These are phyloP conservation scores for Cyamopsis tetragonoloba DNA, from an alignment of 306 rosid species.

Conservation along the genomic window DNA sequence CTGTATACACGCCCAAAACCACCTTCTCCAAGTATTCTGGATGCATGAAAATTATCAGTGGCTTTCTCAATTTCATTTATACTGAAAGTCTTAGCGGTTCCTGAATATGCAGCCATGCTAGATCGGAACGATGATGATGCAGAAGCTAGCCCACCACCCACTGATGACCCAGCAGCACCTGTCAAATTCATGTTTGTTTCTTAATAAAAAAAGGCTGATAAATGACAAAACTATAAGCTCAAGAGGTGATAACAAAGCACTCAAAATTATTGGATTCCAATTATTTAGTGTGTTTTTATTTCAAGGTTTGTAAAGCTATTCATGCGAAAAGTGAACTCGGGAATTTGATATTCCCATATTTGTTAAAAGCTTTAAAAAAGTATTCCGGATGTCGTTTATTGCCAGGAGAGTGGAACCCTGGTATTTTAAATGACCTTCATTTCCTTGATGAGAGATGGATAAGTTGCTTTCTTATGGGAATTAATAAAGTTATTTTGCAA, in stretches of 20 bases:
- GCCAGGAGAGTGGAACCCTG: too few species aligned
- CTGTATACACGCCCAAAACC: constrained; percentile 94
- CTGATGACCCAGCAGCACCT: constrained; percentile 61
- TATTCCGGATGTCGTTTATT: too few species aligned
- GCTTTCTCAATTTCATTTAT: constrained; percentile 69
- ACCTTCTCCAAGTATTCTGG: constrained; percentile 89
- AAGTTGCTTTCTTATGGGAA: too few species aligned
- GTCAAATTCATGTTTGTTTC: constrained; percentile 26
- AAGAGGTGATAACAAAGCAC: not conserved
- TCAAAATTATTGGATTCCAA: constrained; percentile 10
- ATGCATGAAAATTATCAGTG: constrained; percentile 58
- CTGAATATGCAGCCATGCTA: constrained; percentile 73
- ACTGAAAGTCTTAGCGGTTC: constrained; percentile 87
- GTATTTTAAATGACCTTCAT: too few species aligned
- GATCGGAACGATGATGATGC: constrained; percentile 77
- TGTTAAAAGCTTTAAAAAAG: too few species aligned
- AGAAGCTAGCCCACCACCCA: constrained; percentile 57
- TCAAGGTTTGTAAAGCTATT: too few species aligned
- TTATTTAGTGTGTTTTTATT: too few species aligned
- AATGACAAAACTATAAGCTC: constrained; percentile 1
- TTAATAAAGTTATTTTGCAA: too few species aligned
- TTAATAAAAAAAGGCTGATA: not conserved
- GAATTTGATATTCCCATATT: too few species aligned
- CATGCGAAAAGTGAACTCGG: too few species aligned
- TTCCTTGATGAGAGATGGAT: too few species aligned